Conservation (phyloP, 139 green algal species). For the Limnomonas spitsbergensis region DNA sequence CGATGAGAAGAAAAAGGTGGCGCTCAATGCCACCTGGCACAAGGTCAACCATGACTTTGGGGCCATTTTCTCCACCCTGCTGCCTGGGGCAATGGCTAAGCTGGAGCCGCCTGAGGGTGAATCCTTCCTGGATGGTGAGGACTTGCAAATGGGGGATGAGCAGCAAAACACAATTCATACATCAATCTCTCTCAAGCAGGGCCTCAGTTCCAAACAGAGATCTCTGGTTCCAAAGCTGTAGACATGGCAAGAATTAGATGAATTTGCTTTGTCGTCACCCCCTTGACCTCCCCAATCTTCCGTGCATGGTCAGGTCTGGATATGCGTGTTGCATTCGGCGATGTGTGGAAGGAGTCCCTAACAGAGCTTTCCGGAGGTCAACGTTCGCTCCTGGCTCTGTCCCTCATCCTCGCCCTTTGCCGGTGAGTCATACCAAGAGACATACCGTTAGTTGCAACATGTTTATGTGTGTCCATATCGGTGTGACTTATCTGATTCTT, state of each 20-base stretch:
- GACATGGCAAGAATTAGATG: too few relatives aligned
- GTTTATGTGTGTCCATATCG: too few relatives aligned
- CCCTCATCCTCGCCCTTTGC: constrained; percentile 92
- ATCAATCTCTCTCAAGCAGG: too few relatives aligned
- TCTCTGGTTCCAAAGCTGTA: too few relatives aligned
- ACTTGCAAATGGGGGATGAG: neutral
- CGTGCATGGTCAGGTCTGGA: constrained; percentile 75
- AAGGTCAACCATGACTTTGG: constrained; percentile 91
- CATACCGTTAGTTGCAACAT: too few relatives aligned
- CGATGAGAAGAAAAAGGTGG: constrained; percentile 91
- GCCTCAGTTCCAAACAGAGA: too few relatives aligned
- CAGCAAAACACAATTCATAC: neutral
- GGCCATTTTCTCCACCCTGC: constrained; percentile 94
- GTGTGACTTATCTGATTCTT: too few relatives aligned
- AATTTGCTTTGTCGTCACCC: too few relatives aligned
- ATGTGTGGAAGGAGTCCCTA: constrained; percentile 95
- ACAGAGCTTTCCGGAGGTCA: constrained; percentile 95
- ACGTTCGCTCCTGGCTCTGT: constrained; percentile 91
- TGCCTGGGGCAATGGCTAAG: constrained; percentile 89
- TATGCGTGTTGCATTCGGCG: constrained; percentile 92
- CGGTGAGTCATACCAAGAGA: too few relatives aligned
- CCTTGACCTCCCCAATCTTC: too few relatives aligned
- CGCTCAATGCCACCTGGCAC: constrained; percentile 84
- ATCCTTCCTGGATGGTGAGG: constrained; percentile 71
- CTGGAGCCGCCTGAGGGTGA: constrained; percentile 85